phyloP scores from a whole-genome alignment of 2,329 filamentous ascomycete genomes.

The Pseudonectria buxi region DNA sequence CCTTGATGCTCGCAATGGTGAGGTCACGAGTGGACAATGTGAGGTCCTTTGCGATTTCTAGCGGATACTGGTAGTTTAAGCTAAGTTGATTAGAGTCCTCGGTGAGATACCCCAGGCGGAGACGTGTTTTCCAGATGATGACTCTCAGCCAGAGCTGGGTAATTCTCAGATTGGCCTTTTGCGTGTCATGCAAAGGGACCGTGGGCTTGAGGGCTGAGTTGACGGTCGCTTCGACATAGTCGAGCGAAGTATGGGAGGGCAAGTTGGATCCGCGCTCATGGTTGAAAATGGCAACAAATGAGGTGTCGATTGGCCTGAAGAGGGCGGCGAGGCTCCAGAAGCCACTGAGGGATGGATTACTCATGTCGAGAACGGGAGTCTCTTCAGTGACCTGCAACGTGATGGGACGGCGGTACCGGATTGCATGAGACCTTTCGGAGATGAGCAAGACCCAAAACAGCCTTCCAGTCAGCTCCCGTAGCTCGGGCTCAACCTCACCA shows the following conservation, averaged over 20 bases:
- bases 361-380: constrained; percentile 26
- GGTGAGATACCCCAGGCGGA: constrained; percentile 35
- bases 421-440: constrained; percentile 38
- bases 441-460: constrained; percentile 39
- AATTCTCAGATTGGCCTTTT: constrained; percentile 37
- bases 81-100: constrained; percentile 26
- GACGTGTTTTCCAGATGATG: constrained; percentile 38
- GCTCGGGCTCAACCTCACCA: constrained; percentile 19
- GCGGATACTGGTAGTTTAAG: constrained; percentile 36
- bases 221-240: constrained; percentile 30
- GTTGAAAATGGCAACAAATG: constrained; percentile 35
- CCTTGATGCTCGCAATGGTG: constrained; percentile 31
- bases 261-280: constrained; percentile 27
- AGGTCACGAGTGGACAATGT: constrained; percentile 32
- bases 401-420: constrained; percentile 37
- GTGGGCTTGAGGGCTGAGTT: constrained; percentile 30
- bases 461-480: constrained; percentile 24
- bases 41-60: constrained; percentile 35
- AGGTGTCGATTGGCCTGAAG: constrained; percentile 35
- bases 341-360: constrained; percentile 26
- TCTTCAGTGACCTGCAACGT: constrained; percentile 35
- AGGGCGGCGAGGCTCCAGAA: constrained; percentile 35
- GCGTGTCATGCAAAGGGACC: constrained; percentile 32
- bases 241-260: constrained; percentile 26
- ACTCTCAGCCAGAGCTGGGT: constrained; percentile 40